phyloP scores from a whole-genome alignment of 768 basidiomycete genomes.

The Auricularia sp. region DNA sequence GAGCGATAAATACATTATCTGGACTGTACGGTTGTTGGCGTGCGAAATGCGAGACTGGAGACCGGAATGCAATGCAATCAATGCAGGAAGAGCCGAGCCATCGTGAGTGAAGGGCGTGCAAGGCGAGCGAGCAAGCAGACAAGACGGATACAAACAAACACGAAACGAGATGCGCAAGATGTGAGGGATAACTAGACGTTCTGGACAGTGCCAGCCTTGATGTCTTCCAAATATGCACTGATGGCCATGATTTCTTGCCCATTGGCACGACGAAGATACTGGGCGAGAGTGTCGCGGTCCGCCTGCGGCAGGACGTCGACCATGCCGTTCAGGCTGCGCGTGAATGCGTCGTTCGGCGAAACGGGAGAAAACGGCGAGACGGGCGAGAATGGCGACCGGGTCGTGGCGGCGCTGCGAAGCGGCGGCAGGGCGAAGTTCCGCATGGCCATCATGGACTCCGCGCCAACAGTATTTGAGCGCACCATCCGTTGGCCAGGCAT shows the following conservation, averaged over 20 bases:
- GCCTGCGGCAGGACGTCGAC: conserved; percentile 63
- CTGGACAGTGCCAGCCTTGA: conserved; percentile 47
- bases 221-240: conserved; percentile 76
- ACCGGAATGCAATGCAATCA: conserved; percentile 7
- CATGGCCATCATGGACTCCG: background rate
- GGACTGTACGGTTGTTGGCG: conserved; percentile 3
- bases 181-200: too few species aligned
- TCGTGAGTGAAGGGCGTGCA: background rate
- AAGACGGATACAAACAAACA: too few species aligned
- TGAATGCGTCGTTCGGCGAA: conserved; percentile 34
- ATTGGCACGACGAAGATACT: conserved; percentile 54
- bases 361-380: background rate
- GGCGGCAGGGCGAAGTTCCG: background rate
- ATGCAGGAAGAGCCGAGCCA: background rate
- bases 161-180: too few species aligned
- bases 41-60: conserved; percentile 5
- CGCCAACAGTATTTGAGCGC: conserved; percentile 6
- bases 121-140: background rate
- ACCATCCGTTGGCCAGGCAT: conserved; percentile 6
- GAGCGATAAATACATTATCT: conserved; percentile 5
- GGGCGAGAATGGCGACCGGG: background rate
- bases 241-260: conserved; percentile 82
- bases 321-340: conserved; percentile 61
- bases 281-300: conserved; percentile 53
- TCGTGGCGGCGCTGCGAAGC: background rate